These are phyloP conservation scores for Gossypium turneri DNA, from an alignment of 345 rosid species.

Conservation along the genomic window DNA sequence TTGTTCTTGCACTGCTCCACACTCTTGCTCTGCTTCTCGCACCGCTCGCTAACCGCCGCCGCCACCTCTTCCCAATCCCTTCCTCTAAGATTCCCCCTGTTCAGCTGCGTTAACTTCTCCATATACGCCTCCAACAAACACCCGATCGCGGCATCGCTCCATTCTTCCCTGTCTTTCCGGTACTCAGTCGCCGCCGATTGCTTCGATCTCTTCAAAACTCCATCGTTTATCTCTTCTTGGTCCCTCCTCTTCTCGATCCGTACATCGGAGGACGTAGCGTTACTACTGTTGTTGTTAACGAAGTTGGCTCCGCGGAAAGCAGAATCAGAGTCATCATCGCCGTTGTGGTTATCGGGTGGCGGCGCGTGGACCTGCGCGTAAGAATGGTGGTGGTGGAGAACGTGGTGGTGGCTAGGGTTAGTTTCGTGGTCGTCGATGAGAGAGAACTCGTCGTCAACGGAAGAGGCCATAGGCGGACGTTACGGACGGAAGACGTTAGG, in stretches of 20 bases:
- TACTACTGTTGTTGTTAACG: conserved; percentile 29
- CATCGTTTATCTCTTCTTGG: conserved; percentile 53
- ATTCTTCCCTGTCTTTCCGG: conserved; percentile 55
- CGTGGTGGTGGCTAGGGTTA: conserved; percentile 34
- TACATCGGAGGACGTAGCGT: conserved; percentile 22
- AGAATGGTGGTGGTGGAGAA: conserved; percentile 33
- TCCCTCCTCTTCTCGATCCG: conserved; percentile 56
- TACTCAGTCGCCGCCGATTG: conserved; percentile 25
- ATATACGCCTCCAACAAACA: conserved; percentile 75
- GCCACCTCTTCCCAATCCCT: conserved; percentile 98
- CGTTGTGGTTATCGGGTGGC: conserved; percentile 39
- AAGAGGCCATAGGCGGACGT: conserved; percentile 77
- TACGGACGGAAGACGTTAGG: conserved; percentile 41
- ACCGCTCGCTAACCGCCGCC: conserved; percentile 60
- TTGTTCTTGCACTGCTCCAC: conserved; percentile 91
- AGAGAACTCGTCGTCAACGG: conserved; percentile 80
- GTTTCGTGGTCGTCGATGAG: conserved; percentile 59
- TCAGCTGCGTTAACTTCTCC: conserved; percentile 74
- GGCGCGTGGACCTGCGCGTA: conserved; percentile 51
- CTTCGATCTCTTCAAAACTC: conserved; percentile 48
- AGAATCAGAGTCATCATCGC: conserved; percentile 44
- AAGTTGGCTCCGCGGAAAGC: conserved; percentile 51
- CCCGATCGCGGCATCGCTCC: conserved; percentile 84
- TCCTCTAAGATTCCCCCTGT: conserved; percentile 79
- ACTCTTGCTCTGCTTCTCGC: conserved; percentile 60